phyloP scores from a whole-genome alignment of 805 yeast species.

The Wickerhamiella galacta region DNA sequence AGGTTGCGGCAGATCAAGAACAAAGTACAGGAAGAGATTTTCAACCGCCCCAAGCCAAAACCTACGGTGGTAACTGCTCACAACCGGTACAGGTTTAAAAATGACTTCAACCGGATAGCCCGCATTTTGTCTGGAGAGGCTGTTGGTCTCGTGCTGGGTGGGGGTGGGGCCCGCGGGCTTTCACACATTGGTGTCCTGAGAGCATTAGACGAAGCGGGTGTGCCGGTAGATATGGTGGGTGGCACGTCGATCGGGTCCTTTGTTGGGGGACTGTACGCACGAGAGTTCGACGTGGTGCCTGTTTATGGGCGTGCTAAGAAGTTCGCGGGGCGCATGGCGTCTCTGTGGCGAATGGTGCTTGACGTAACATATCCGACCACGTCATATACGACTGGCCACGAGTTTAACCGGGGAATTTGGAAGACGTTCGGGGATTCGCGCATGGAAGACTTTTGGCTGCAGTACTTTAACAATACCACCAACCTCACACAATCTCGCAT shows the following conservation, averaged over 20 bases:
- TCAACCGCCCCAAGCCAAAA: conserved; percentile 13
- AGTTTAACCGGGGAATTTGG: conserved; percentile 95
- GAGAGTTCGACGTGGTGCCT: conserved; percentile 80
- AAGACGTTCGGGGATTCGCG: conserved; percentile 82
- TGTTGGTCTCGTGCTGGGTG: conserved; percentile 86
- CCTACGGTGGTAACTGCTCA: conserved; percentile 19
- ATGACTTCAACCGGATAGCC: conserved; percentile 80
- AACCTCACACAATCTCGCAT: conserved; percentile 87
- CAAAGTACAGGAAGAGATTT: conserved; percentile 14
- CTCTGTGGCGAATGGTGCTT: conserved; percentile 67
- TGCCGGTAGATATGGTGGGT: conserved; percentile 86
- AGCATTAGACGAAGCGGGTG: conserved; percentile 80
- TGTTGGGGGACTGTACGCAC: conserved; percentile 88
- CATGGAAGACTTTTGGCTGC: conserved; percentile 92
- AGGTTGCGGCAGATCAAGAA: conserved; percentile 16
- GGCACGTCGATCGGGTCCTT: conserved; percentile 95
- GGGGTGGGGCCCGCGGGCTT: conserved; percentile 94
- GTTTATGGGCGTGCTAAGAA: conserved; percentile 79
- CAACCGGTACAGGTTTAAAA: conserved; percentile 43
- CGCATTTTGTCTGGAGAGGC: conserved; percentile 84
- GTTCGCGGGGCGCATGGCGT: conserved; percentile 66
- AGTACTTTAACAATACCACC: conserved; percentile 77
- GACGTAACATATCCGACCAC: conserved; percentile 90
- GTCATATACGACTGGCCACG: conserved; percentile 93
- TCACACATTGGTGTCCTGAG: conserved; percentile 84